phyloP scores from a whole-genome alignment of 768 basidiomycete species.

The Psilocybe subaeruginosa region DNA sequence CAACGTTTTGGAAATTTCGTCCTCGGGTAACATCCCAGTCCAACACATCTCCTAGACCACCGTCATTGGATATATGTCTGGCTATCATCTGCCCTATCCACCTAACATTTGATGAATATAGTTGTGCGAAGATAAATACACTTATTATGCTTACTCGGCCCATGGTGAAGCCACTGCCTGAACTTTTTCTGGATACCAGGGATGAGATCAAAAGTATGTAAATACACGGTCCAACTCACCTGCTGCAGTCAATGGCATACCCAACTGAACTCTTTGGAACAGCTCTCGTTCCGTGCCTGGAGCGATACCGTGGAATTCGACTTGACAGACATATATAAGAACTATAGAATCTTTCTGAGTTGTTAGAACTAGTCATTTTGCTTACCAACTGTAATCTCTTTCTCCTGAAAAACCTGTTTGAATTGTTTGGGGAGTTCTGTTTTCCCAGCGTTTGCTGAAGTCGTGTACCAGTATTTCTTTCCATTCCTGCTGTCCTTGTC shows the following conservation, averaged over 20 bases:
- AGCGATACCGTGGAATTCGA: conserved; percentile 65
- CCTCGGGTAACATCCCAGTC: conserved; percentile 70
- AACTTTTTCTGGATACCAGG: conserved; percentile 62
- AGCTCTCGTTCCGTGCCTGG: conserved; percentile 73
- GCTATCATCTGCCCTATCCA: conserved; percentile 67
- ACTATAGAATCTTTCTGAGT: neutral
- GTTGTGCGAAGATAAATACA: no score
- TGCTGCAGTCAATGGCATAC: conserved; percentile 73
- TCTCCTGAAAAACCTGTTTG: conserved; percentile 54
- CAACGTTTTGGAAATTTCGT: conserved; percentile 77
- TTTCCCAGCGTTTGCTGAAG: conserved; percentile 43
- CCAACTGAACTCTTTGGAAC: conserved; percentile 82
- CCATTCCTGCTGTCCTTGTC: conserved; percentile 61
- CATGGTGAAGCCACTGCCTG: conserved; percentile 77
- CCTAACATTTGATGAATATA: conserved; percentile 20
- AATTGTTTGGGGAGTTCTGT: conserved; percentile 54
- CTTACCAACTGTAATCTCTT: conserved; percentile 72
- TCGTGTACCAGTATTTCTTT: conserved; percentile 66
- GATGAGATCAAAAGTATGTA: neutral
- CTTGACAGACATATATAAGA: conserved; percentile 33
- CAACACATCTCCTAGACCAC: conserved; percentile 59
- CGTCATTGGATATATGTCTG: conserved; percentile 58
- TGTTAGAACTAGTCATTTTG: conserved; percentile 1
- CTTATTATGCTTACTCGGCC: conserved; percentile 43
- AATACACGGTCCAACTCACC: conserved; percentile 40